A percentile compares a stretch with the other conserved stretches of the same genome.
These are phyloP conservation scores for Cylindrotheca closterium DNA, from an alignment of 108 stramenopile species.

Conservation along the genomic window DNA sequence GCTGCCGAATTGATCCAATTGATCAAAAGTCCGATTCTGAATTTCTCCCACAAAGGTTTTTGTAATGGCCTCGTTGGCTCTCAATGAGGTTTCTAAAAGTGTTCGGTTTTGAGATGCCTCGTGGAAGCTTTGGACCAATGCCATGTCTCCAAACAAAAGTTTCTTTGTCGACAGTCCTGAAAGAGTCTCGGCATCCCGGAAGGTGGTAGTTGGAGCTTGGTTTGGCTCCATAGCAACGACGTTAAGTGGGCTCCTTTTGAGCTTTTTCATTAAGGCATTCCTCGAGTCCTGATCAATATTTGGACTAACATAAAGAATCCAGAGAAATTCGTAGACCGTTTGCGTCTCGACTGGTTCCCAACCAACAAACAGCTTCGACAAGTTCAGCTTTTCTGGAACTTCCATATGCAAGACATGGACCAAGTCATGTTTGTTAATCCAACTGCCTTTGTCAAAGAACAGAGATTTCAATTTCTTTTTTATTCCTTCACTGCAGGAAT, in stretches of 20 bases:
- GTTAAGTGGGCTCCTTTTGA: neutral
- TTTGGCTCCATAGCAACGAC: neutral
- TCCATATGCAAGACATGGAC: neutral
- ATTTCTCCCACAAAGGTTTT: neutral
- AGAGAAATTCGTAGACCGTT: neutral
- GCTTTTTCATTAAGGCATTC: neutral
- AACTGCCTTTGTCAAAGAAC: neutral
- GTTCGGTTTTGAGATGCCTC: neutral
- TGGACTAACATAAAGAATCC: neutral
- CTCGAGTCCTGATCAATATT: neutral
- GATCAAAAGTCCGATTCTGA: neutral
- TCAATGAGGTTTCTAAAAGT: neutral
- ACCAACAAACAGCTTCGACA: neutral
- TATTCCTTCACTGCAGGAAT: conserved; percentile 36
- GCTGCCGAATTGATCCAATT: neutral
- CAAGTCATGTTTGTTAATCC: neutral
- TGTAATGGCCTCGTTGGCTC: neutral
- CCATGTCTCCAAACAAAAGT: neutral
- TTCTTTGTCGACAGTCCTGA: neutral
- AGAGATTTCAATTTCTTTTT: neutral
- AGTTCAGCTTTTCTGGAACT: neutral
- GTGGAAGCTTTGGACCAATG: neutral
- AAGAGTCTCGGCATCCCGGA: neutral
- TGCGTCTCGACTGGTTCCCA: neutral
- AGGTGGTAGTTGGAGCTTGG: neutral